Conservation (phyloP, 2,329 filamentous ascomycete species). For the Chaetomium sp. region DNA sequence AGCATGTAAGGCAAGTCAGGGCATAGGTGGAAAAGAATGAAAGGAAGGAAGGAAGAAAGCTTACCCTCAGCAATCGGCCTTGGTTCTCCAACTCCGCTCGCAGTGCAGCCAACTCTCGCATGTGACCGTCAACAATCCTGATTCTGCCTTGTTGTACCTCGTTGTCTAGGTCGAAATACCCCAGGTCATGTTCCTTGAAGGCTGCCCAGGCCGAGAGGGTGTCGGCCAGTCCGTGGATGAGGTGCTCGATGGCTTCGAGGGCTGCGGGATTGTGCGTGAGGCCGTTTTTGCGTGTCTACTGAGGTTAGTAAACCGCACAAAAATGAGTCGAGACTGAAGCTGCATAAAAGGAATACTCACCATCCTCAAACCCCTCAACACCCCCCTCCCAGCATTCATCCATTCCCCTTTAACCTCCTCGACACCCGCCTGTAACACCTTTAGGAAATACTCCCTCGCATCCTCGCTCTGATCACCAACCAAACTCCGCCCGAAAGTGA, state of each 20-base stretch:
- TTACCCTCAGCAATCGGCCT: too few relatives aligned
- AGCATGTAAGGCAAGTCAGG: too few relatives aligned
- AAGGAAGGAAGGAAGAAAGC: not conserved
- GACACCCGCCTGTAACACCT: slow-evolving; percentile 6
- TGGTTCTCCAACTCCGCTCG: not conserved
- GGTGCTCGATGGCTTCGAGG: slow-evolving; percentile 9
- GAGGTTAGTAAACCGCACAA: too few relatives aligned
- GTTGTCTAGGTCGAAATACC: slow-evolving; percentile 11
- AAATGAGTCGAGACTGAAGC: too few relatives aligned
- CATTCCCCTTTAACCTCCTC: slow-evolving; percentile 10
- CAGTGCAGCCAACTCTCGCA: not conserved
- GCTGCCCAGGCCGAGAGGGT: slow-evolving; percentile 11
- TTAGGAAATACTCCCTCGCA: slow-evolving; percentile 15
- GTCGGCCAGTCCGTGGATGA: slow-evolving; percentile 1
- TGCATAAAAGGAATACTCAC: not conserved
- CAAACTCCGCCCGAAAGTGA: slow-evolving; percentile 8
- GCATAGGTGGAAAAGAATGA: too few relatives aligned
- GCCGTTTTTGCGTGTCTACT: not conserved
- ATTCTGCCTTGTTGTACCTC: not conserved
- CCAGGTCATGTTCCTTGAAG: slow-evolving; percentile 11
- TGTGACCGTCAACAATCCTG: not conserved
- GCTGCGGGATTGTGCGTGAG: not conserved
- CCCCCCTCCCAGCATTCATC: slow-evolving; percentile 6
- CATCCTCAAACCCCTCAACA: not conserved
- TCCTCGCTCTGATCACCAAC: not conserved